Base-by-base conservation (phyloP, 2,329 filamentous ascomycete genomes). In the Alternaria solani region DNA sequence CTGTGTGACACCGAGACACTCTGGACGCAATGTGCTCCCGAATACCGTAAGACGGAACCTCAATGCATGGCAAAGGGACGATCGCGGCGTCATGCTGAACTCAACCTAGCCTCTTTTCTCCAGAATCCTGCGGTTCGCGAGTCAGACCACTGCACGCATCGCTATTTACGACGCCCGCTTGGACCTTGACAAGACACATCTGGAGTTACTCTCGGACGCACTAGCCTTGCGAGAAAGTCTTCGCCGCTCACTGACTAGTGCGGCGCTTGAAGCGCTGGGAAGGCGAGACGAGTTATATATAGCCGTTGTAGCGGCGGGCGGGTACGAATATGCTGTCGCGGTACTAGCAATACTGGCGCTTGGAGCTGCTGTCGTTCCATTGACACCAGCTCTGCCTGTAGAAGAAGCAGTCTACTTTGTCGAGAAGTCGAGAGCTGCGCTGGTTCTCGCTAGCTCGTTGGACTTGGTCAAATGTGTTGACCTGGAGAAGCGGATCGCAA, bases 251-350 rank as follows among this genome's bases (percentile, higher is more conserved):
- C 64, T 82, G 5, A 66, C 71, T 48, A 44, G 67, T 7, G 58
- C 55, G 20, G 77, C 69, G 6, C 66, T 67, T 41, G 60, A 67
- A 36, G 70, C 73, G 18, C 65, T 80, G 28, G 63, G 74, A 5
- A 68, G 65, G 11, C 68, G 75, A 56, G 70, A 78, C 46, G 80
- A 80, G 52, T 77, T 81, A 14, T 83, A 80, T 63, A 78, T 84
- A 47, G 80, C 79, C 26, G 73, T 84, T 5, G 70, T 84, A 32
- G 82, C 81, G 11, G 74, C 80, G 3, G 81, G 81, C 7, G 79
- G 82, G 5, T 84, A 84, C 64, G 81, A 83, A 56, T 84, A 80
- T 64, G 75, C 80, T 4, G 80, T 84, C n/a, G 82, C 79, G 5
- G 81, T 83, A 62, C 73, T 84, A 28, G 79, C 82, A 5, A 75